phyloP scores from a whole-genome alignment of 2,329 filamentous ascomycete species.

The Xylaria sp. region DNA sequence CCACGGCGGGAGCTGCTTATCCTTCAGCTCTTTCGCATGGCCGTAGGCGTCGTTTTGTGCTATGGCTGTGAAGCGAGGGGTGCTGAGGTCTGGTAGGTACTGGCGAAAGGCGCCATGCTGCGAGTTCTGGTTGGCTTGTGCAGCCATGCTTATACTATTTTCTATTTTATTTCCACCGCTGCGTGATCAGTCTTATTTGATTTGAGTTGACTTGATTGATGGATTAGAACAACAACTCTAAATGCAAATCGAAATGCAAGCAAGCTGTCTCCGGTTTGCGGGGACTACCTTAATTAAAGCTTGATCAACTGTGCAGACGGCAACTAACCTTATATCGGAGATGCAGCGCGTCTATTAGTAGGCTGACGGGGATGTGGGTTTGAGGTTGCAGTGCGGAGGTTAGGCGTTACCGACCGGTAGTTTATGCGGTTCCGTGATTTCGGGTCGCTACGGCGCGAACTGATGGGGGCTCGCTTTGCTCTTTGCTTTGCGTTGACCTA shows the following conservation, averaged over 20 bases:
- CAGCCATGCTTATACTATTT: constrained; percentile 17
- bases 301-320: neutral
- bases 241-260: neutral
- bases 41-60: constrained; percentile 70
- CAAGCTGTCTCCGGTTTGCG: neutral
- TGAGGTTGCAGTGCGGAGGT: constrained; percentile 11
- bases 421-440: constrained; percentile 9
- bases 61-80: constrained; percentile 71
- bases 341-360: constrained; percentile 2
- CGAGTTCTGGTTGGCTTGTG: constrained; percentile 13
- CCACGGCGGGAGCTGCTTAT: constrained; percentile 72
- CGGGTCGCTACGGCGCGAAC: neutral
- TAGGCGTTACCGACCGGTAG: neutral
- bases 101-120: constrained; percentile 60
- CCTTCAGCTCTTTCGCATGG: constrained; percentile 71
- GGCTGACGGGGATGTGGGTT: neutral
- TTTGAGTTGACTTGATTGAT: neutral
- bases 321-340: neutral
- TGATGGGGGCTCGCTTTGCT: neutral
- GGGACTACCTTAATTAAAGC: neutral
- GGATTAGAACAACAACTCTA: neutral
- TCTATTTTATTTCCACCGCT: neutral
- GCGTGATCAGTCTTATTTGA: neutral
- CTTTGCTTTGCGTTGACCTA: neutral
- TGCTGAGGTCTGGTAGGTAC: constrained; percentile 70